phyloP scores from a whole-genome alignment of 441 rosid species.

The Breynia disticha region DNA sequence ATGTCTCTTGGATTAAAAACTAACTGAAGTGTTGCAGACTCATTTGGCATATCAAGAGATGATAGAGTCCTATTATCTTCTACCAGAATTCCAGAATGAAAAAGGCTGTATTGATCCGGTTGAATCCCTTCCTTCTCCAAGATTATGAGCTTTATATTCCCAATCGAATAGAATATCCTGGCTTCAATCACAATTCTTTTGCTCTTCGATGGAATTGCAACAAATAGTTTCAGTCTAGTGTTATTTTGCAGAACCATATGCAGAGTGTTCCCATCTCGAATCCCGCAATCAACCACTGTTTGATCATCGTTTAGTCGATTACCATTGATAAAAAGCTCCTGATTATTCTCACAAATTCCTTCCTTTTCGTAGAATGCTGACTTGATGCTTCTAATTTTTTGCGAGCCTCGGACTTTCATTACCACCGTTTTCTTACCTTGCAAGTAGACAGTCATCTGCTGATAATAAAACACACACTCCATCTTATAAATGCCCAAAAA shows the following conservation, averaged over 20 bases:
- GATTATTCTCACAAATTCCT: slow-evolving; percentile 12
- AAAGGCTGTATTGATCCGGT: slow-evolving; percentile 13
- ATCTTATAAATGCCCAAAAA: background rate
- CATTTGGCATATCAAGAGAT: slow-evolving; percentile 12
- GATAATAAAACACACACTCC: background rate
- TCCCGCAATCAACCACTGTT: slow-evolving; percentile 15
- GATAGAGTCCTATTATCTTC: slow-evolving; percentile 21
- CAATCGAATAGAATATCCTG: slow-evolving; percentile 12
- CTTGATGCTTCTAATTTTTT: slow-evolving; percentile 20
- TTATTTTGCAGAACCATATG: slow-evolving; percentile 9
- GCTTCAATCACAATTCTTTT: slow-evolving; percentile 15
- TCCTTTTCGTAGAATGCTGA: slow-evolving; percentile 17
- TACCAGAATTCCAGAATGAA: slow-evolving; percentile 18
- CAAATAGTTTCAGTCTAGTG: background rate
- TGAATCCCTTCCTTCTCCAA: slow-evolving; percentile 16
- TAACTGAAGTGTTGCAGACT: slow-evolving; percentile 16
- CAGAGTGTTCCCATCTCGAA: slow-evolving; percentile 7
- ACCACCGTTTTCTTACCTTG: slow-evolving; percentile 20
- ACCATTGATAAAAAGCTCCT: slow-evolving; percentile 16
- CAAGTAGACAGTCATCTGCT: slow-evolving; percentile 23
- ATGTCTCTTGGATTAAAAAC: slow-evolving; percentile 16
- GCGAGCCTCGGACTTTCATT: slow-evolving; percentile 9
- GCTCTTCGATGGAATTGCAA: slow-evolving; percentile 15
- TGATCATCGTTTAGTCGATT: slow-evolving; percentile 11
- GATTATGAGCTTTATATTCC: slow-evolving; percentile 19